These are phyloP conservation scores for Aspergillus haitiensis DNA, from an alignment of 495 filamentous ascomycete species.

Conservation along the genomic window DNA sequence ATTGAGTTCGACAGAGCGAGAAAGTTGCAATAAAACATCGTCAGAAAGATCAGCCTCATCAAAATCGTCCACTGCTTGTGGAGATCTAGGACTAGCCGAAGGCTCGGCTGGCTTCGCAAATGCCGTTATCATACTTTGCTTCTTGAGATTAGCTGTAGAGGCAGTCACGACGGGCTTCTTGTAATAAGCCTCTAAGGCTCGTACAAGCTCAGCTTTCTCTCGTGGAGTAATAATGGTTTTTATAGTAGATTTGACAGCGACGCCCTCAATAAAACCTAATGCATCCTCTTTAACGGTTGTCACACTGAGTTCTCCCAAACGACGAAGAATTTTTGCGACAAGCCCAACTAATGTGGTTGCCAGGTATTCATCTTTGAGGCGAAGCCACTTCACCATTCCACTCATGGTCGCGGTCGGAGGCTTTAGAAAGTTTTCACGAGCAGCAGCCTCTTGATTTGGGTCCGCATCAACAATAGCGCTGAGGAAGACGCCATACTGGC, in stretches of 20 bases:
- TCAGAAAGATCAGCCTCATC: slow-evolving; percentile 42
- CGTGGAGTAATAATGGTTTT: slow-evolving; percentile 71
- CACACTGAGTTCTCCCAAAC: slow-evolving; percentile 69
- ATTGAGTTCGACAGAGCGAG: slow-evolving; percentile 49
- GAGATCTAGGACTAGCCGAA: slow-evolving; percentile 34
- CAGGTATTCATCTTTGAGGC: slow-evolving; percentile 82
- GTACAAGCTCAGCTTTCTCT: slow-evolving; percentile 79
- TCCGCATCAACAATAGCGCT: slow-evolving; percentile 58
- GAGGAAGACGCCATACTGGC: slow-evolving; percentile 75
- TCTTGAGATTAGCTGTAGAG: slow-evolving; percentile 52
- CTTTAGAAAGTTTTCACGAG: slow-evolving; percentile 49
- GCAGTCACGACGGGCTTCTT: slow-evolving; percentile 53
- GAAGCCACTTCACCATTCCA: slow-evolving; percentile 76
- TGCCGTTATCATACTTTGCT: slow-evolving; percentile 67
- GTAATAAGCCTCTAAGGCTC: slow-evolving; percentile 75
- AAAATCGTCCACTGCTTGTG: slow-evolving; percentile 45
- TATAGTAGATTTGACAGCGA: slow-evolving; percentile 56
- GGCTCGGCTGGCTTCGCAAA: slow-evolving; percentile 50
- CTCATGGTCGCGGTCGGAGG: slow-evolving; percentile 63
- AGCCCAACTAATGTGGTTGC: slow-evolving; percentile 68
- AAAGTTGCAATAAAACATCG: slow-evolving; percentile 45
- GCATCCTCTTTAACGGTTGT: slow-evolving; percentile 60
- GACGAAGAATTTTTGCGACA: slow-evolving; percentile 68
- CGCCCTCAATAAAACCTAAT: slow-evolving; percentile 59
- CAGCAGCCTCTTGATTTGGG: slow-evolving; percentile 39